Percentiles rank a stretch among this genome's conserved stretches.
These are phyloP conservation scores for Aspergillus costaricaensis DNA, from an alignment of 2,329 filamentous ascomycete genomes.

Conservation along the genomic window DNA sequence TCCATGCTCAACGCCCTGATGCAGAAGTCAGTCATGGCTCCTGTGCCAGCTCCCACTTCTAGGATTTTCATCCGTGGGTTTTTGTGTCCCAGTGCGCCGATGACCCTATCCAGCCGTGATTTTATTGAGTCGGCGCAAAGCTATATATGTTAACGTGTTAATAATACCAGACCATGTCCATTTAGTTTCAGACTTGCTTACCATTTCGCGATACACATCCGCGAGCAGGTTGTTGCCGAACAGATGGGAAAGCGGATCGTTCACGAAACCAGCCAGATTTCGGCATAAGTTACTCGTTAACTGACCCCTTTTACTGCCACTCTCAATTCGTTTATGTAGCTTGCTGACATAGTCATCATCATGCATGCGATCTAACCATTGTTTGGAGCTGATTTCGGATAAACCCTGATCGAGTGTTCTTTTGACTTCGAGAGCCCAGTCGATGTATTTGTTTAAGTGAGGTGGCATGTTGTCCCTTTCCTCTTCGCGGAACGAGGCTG, in stretches of 20 bases:
- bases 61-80: constrained; percentile 11
- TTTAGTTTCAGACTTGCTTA: neutral
- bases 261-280: neutral
- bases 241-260: neutral
- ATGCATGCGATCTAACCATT: neutral
- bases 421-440: neutral
- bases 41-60: constrained; percentile 6
- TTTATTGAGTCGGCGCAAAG: neutral
- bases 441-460: neutral
- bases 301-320: neutral
- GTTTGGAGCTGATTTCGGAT: neutral
- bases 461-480: neutral
- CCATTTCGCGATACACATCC: constrained; percentile 10
- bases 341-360: neutral
- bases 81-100: constrained; percentile 2
- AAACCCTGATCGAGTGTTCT: neutral
- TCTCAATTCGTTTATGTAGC: neutral
- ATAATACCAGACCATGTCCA: too few relatives aligned
- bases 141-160: neutral
- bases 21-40: constrained; percentile 4
- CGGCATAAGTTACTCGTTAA: neutral
- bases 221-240: constrained; percentile 1
- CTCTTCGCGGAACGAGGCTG: neutral
- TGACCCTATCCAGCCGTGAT: neutral
- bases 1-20: neutral